phyloP scores from a whole-genome alignment of 345 rosid species.

The Excoecaria cochinchinensis region DNA sequence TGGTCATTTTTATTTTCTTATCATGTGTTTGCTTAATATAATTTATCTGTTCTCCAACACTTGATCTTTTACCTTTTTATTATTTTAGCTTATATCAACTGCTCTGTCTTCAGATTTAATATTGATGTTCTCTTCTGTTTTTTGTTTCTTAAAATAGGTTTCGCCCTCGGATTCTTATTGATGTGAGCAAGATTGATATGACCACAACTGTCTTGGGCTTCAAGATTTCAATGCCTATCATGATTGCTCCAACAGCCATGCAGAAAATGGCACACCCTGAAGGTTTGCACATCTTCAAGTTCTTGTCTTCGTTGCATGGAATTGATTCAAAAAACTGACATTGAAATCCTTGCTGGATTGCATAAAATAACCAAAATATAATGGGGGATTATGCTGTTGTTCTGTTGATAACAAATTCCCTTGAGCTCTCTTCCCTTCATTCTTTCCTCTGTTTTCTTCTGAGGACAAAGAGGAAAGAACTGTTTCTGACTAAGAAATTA shows the following conservation, averaged over 20 bases:
- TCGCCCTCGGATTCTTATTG: conserved; percentile 85
- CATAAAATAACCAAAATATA: background rate
- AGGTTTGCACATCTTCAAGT: conserved; percentile 37
- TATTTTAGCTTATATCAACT: background rate
- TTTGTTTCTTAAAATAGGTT: conserved; percentile 44
- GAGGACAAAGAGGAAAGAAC: background rate
- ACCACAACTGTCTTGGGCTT: conserved; percentile 75
- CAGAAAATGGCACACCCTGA: conserved; percentile 99
- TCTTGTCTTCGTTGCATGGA: background rate
- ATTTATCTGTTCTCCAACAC: background rate
- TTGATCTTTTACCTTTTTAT: background rate
- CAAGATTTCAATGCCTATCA: conserved; percentile 90
- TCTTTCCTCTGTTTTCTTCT: background rate
- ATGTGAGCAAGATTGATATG: conserved; percentile 82
- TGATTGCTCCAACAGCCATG: conserved; percentile 97
- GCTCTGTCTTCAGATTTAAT: background rate
- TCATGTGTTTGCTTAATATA: background rate
- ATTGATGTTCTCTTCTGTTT: background rate
- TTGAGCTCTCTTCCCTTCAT: background rate
- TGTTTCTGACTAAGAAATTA: conserved; percentile 16
- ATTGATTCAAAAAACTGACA: background rate
- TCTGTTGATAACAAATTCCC: background rate
- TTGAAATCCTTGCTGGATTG: background rate
- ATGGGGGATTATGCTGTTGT: background rate
- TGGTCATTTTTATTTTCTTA: background rate